Evolutionary conservation across 2,329 filamentous ascomycete genomes (phyloP).

Genomic region (Neofusicoccum kwambonambiense): DNA sequence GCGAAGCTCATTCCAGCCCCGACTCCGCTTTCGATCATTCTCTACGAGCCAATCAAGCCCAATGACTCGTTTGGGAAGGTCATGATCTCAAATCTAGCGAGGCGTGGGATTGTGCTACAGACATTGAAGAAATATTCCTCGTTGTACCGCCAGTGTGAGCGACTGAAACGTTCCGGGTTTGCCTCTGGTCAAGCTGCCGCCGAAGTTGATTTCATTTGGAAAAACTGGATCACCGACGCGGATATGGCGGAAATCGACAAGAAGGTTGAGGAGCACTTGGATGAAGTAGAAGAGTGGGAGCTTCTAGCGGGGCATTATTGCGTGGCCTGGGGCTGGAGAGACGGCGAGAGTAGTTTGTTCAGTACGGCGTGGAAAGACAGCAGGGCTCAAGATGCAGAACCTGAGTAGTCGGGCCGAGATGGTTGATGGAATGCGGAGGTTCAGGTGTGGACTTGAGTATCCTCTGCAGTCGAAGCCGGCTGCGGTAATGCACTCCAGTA

Average conservation of each 20-base stretch:
- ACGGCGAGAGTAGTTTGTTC: conserved; percentile 32
- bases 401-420: background rate
- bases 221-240: conserved; percentile 64
- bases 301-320: conserved; percentile 86
- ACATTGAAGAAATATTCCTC: conserved; percentile 73
- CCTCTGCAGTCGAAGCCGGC: background rate
- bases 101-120: conserved; percentile 78
- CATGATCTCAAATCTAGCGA: conserved; percentile 87
- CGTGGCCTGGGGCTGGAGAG: conserved; percentile 82
- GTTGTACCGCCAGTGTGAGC: conserved; percentile 64
- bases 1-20: conserved; percentile 39
- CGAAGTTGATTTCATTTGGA: conserved; percentile 71
- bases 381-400: background rate
- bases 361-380: conserved; percentile 6
- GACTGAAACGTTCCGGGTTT: conserved; percentile 69
- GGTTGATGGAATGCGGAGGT: too few relatives aligned
- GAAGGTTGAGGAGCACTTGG: conserved; percentile 72
- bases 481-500: too few relatives aligned
- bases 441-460: too few relatives aligned
- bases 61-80: conserved; percentile 84
- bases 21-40: conserved; percentile 59
- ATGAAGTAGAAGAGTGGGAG: conserved; percentile 94
- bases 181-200: conserved; percentile 53
- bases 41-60: conserved; percentile 88
- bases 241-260: conserved; percentile 82